These are phyloP conservation scores for Taphrina confusa DNA, from an alignment of 1,139 yeast genomes.

Conservation along the genomic window DNA sequence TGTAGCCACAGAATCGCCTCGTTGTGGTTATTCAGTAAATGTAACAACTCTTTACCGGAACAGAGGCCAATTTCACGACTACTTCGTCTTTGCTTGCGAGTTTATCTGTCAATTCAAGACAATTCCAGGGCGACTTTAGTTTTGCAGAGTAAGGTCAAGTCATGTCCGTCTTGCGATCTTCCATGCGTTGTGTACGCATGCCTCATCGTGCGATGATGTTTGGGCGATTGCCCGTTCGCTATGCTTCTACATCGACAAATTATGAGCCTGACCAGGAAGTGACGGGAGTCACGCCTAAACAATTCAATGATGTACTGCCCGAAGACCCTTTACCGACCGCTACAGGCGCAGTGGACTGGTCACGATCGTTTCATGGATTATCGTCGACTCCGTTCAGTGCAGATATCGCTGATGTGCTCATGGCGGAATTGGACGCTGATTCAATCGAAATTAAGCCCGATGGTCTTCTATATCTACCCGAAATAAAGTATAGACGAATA, in stretches of 20 bases:
- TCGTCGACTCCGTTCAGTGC: constrained; percentile 72
- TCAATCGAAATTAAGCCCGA: constrained; percentile 96
- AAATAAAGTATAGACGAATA: constrained; percentile 87
- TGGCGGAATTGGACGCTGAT: constrained; percentile 60
- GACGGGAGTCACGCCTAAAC: background rate
- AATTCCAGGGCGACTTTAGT: no score
- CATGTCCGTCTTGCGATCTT: background rate
- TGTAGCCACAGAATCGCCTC: no score
- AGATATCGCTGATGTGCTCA: constrained; percentile 60
- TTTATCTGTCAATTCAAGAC: no score
- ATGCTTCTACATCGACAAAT: constrained; percentile 3
- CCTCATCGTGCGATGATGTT: background rate
- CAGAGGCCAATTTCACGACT: no score
- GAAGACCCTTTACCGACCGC: constrained; percentile 2
- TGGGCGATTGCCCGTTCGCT: background rate
- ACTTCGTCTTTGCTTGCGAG: no score
- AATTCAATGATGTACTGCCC: constrained; percentile 12
- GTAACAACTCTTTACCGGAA: no score
- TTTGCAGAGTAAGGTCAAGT: no score
- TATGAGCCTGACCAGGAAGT: background rate
- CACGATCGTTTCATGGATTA: constrained; percentile 76
- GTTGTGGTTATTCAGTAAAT: no score
- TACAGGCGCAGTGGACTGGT: constrained; percentile 55
- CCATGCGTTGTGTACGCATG: constrained; percentile 1
- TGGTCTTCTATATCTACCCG: constrained; percentile 87